phyloP scores from a whole-genome alignment of 805 yeast genomes.

The Cyberlindnera sargentensis region DNA sequence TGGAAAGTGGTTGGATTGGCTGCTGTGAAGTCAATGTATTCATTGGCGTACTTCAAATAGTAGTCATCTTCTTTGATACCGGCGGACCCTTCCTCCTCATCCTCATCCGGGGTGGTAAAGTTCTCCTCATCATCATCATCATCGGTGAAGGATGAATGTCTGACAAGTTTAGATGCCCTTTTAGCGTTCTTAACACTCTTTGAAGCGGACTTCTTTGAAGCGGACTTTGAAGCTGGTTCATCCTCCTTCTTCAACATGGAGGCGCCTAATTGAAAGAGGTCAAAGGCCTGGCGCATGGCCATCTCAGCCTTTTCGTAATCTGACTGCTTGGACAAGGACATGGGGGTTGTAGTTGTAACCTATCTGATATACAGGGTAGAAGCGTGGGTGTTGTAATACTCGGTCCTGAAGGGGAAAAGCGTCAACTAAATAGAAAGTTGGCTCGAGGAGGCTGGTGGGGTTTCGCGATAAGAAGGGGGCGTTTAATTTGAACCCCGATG shows the following conservation, averaged over 20 bases:
- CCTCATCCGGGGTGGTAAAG: constrained; percentile 21
- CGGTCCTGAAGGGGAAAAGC: no score
- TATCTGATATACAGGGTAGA: no score
- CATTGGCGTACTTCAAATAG: constrained; percentile 30
- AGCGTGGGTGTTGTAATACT: no score
- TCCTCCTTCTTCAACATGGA: constrained; percentile 13
- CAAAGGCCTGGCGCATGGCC: constrained; percentile 21
- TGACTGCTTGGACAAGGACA: constrained; percentile 2
- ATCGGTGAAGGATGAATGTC: background rate
- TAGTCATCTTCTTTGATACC: constrained; percentile 19
- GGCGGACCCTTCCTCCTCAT: constrained; percentile 3
- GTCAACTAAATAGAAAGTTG: no score
- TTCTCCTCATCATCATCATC: constrained; percentile 13
- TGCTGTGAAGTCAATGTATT: constrained; percentile 66
- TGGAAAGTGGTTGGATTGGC: constrained; percentile 71
- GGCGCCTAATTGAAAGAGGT: constrained; percentile 19
- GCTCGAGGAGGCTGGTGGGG: no score
- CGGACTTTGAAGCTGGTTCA: background rate
- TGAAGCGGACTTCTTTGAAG: no score
- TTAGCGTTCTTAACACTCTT: no score
- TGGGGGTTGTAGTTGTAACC: background rate
- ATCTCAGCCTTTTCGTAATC: constrained; percentile 14
- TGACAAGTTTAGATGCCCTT: background rate
- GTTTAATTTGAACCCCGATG: no score
- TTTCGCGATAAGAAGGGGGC: no score